phyloP scores from a whole-genome alignment of 768 basidiomycete genomes.

The Tephrocybe sp. region DNA sequence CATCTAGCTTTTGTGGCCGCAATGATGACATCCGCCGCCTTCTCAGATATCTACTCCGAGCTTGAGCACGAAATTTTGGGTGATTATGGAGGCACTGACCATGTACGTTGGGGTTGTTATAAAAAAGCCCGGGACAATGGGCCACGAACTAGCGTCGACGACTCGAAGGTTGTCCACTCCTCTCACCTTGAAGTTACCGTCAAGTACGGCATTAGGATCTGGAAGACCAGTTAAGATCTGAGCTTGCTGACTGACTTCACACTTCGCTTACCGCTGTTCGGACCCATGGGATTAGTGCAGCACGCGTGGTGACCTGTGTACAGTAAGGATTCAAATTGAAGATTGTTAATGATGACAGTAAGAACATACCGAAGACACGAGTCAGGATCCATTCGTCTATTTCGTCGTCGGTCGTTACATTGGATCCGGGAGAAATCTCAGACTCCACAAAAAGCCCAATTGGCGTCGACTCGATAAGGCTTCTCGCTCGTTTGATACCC shows the following conservation, averaged over 20 bases:
- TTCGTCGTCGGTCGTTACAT: slow-evolving; percentile 18
- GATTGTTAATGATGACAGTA: not conserved
- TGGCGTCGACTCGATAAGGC: slow-evolving; percentile 15
- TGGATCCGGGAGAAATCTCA: slow-evolving; percentile 20
- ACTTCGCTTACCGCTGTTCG: slow-evolving; percentile 18
- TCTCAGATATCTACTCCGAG: slow-evolving; percentile 24
- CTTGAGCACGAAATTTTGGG: not conserved
- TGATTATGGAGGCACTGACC: slow-evolving; percentile 15
- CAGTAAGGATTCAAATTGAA: not conserved
- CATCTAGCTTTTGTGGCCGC: slow-evolving; percentile 11
- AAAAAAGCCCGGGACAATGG: slow-evolving; percentile 29
- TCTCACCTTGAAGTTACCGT: slow-evolving; percentile 27
- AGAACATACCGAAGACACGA: slow-evolving; percentile 20
- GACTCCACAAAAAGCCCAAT: slow-evolving; percentile 18
- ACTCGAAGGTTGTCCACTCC: slow-evolving; percentile 27
- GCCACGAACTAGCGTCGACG: slow-evolving; percentile 28
- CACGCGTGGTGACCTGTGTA: slow-evolving; percentile 27
- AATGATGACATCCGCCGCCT: slow-evolving; percentile 26
- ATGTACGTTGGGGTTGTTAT: slow-evolving; percentile 29
- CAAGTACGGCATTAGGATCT: slow-evolving; percentile 28
- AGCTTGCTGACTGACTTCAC: not conserved
- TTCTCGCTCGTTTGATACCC: slow-evolving; percentile 22
- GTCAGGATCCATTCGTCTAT: slow-evolving; percentile 24
- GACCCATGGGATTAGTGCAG: slow-evolving; percentile 28
- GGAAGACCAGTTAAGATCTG: not conserved